Evolutionary conservation across 2,329 filamentous ascomycete genomes (phyloP), one percentile per base, ranked within the genome.

Genomic region (Ambrosiella xylebori): DNA sequence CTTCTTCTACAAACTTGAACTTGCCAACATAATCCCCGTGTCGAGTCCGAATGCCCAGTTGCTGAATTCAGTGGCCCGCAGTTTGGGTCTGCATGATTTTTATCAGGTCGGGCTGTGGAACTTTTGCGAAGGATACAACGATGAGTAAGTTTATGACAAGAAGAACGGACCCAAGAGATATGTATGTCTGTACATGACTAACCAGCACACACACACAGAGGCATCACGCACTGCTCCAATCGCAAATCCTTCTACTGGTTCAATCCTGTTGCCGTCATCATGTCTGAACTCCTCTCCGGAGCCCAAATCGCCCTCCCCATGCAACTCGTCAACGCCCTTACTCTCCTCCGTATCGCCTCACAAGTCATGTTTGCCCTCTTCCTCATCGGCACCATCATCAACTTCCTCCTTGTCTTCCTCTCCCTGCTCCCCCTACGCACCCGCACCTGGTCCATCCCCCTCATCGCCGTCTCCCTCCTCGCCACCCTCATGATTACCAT

Each of bases 61-160:
- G 51, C 85, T 95, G 70, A 95, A 95, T 73, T 88, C 83, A 51
- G 89, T 95, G 63, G 88, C 89, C 3, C 83, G 87, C 56, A 87
- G 85, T 19, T 75, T 96, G 57, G 91, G 90, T 37, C 76, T 96
- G 54, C 88, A 95, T 68, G 91, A 96, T 70, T 96, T 95, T 71
- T 96, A 96, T 70, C 86, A 89, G 65, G 86, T 95, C 36, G 90
- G 90, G 5, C 72, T 96, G 45, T 97, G 91, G 91, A 85, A 83
- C 61, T 95, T 85, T 69, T 97, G 91, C 70, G 87, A 95, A 68
- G 90, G 90, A 17, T 94, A 90, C 69, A 74, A 80, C 58, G 76
- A 79, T 64, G 75, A 84, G 70, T 79, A 67, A 57, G 75, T 67
- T 13, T 5, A 13, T 19, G 27, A 19, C n/a, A 17, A 8, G 15